Conservation (phyloP, 306 rosid genomes). For the Benincasa hispida region DNA sequence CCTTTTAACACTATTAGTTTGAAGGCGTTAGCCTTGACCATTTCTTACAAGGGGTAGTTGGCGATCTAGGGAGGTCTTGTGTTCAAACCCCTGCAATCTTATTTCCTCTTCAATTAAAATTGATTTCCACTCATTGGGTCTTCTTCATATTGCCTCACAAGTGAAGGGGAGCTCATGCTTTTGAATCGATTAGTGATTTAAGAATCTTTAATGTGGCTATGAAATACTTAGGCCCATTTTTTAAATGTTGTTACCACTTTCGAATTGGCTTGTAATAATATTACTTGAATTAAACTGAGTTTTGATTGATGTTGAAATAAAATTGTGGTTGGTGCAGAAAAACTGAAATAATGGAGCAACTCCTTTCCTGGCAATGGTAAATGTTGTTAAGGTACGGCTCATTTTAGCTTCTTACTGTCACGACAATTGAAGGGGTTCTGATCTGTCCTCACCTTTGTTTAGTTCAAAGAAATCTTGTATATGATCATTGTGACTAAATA, state of each 20-base stretch:
- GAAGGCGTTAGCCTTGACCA: neutral
- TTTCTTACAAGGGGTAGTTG: neutral
- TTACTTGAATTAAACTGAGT: neutral
- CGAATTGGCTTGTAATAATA: neutral
- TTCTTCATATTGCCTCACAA: no score
- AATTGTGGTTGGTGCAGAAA: slow-evolving; percentile 2
- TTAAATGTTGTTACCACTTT: neutral
- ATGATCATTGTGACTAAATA: neutral
- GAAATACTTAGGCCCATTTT: neutral
- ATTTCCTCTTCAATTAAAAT: no score
- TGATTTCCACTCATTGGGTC: no score
- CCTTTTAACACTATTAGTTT: no score
- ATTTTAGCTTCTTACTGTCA: neutral
- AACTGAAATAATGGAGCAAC: neutral
- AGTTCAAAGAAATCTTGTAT: neutral
- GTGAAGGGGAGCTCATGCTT: no score
- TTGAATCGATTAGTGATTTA: no score
- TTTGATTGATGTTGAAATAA: neutral
- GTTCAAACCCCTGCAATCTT: no score
- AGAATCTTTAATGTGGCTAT: neutral
- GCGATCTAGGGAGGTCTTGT: no score
- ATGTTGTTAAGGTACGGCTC: neutral
- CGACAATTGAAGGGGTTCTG: neutral
- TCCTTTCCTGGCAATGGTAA: neutral
- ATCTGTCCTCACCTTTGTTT: neutral